Conservation (phyloP, 1,284 basidiomycete species). For the Microbotryum silenes-acaulis region DNA sequence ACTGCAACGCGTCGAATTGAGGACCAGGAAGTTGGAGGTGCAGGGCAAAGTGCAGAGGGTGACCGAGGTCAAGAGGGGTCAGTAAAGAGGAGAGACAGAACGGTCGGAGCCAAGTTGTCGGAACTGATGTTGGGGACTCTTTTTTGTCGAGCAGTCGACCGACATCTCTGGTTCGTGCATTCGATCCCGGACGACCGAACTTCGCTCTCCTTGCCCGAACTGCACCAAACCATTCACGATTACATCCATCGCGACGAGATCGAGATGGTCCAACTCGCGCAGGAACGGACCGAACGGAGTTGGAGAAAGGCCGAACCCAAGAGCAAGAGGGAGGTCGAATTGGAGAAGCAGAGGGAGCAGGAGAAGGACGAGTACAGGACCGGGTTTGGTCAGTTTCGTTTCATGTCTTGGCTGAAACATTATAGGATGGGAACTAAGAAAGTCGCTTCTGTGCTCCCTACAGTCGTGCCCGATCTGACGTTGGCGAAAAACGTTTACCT, state of each 20-base stretch:
- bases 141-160: constrained; percentile 18
- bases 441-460: neutral
- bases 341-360: constrained; percentile 17
- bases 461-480: constrained; percentile 29
- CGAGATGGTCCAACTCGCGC: constrained; percentile 17
- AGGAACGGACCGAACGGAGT: constrained; percentile 12
- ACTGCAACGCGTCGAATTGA: constrained; percentile 28
- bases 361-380: constrained; percentile 24
- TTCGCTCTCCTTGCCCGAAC: constrained; percentile 22
- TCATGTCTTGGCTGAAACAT: too few species aligned
- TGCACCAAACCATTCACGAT: constrained; percentile 22
- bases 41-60: constrained; percentile 18
- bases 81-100: neutral
- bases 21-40: constrained; percentile 25
- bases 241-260: constrained; percentile 29
- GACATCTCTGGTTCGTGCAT: constrained; percentile 28
- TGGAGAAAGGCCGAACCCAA: constrained; percentile 32
- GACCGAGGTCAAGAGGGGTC: constrained; percentile 13
- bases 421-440: too few species aligned
- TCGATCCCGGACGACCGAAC: constrained; percentile 17
- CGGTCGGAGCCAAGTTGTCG: too few species aligned
- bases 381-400: constrained; percentile 15
- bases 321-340: constrained; percentile 27
- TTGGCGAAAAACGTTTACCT: constrained; percentile 25
- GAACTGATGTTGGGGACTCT: neutral